Conservation (phyloP, 2,329 filamentous ascomycete species). For the Colletotrichum sp. region DNA sequence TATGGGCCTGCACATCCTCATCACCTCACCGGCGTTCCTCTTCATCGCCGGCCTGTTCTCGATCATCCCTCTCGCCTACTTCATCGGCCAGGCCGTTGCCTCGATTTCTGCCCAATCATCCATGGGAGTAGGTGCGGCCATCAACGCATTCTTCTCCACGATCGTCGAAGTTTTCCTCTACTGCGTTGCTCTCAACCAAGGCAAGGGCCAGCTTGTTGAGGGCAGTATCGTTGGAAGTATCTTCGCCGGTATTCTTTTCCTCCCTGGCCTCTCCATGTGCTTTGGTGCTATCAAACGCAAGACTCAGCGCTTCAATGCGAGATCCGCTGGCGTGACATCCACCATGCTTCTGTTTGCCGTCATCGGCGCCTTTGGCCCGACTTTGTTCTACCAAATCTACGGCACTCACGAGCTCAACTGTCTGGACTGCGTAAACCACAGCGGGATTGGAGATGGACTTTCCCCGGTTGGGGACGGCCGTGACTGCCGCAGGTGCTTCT, state of each 20-base stretch:
- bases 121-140: conserved; percentile 95
- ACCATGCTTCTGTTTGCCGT: conserved; percentile 98
- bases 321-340: conserved; percentile 93
- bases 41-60: conserved; percentile 86
- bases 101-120: conserved; percentile 98
- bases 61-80: conserved; percentile 96
- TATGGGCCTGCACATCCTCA: conserved; percentile 70
- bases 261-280: conserved; percentile 97
- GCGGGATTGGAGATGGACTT: conserved; percentile 31
- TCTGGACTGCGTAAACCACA: conserved; percentile 61
- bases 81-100: conserved; percentile 96
- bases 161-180: conserved; percentile 98
- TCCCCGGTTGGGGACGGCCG: conserved; percentile 45
- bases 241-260: conserved; percentile 92
- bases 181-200: conserved; percentile 89
- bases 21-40: conserved; percentile 85
- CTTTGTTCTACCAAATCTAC: conserved; percentile 98
- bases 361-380: conserved; percentile 93
- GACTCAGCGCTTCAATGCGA: conserved; percentile 97
- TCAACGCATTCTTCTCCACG: conserved; percentile 98
- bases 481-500: conserved; percentile 93
- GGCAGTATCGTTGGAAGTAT: conserved; percentile 98
- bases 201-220: conserved; percentile 91
- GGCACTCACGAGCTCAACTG: conserved; percentile 96
- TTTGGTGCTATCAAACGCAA: conserved; percentile 98